Evolutionary conservation across 2,329 filamentous ascomycete species (phyloP).

Genomic region (Botrytis sinoallii): DNA sequence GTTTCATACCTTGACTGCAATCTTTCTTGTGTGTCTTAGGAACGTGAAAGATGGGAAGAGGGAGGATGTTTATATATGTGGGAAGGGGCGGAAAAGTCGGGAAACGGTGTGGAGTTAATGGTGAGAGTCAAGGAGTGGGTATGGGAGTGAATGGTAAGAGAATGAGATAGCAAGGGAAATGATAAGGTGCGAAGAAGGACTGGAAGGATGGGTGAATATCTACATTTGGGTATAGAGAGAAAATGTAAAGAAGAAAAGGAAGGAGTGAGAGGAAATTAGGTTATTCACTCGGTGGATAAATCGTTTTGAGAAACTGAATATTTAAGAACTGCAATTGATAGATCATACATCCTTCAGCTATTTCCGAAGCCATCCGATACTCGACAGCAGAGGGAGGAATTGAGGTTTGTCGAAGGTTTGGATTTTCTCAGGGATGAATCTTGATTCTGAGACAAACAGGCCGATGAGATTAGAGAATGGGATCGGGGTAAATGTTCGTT

Average conservation of each 20-base stretch:
- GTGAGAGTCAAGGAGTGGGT: background rate
- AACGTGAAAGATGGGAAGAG: background rate
- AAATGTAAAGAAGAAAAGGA: background rate
- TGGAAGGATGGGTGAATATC: background rate
- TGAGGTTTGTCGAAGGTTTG: background rate
- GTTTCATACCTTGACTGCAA: too few species aligned
- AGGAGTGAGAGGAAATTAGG: background rate
- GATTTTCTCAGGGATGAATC: too few species aligned
- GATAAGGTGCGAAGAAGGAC: background rate
- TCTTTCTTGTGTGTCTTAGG: background rate
- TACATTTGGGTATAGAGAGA: background rate
- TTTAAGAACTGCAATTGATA: background rate
- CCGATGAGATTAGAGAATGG: too few species aligned
- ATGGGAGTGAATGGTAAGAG: background rate
- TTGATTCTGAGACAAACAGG: too few species aligned
- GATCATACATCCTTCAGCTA: background rate
- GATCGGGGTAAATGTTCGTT: background rate
- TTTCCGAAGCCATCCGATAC: too few species aligned
- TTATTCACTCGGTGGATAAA: background rate
- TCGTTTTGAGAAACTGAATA: background rate
- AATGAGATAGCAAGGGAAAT: background rate
- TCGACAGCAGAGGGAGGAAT: too few species aligned
- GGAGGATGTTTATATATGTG: too few species aligned
- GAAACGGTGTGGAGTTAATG: too few species aligned
- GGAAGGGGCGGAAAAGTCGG: too few species aligned